Conservation (phyloP, 805 yeast species). For the Candida manassasensis region DNA sequence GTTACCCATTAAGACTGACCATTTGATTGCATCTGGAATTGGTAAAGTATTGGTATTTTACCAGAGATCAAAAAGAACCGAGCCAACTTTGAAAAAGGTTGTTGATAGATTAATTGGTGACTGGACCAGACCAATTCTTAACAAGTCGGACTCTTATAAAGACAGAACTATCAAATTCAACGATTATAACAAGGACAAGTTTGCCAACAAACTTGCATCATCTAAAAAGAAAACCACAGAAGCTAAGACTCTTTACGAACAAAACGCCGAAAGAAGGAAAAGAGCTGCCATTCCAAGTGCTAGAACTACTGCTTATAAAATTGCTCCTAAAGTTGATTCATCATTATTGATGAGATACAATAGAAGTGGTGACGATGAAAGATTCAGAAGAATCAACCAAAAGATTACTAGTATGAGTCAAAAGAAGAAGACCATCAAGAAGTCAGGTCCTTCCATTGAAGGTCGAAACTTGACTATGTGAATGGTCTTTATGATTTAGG, state of each 20-base stretch:
- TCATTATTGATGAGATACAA: constrained; percentile 40
- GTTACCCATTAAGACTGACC: constrained; percentile 93
- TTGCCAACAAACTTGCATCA: constrained; percentile 38
- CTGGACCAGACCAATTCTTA: constrained; percentile 98
- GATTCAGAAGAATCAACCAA: constrained; percentile 72
- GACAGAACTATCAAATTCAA: constrained; percentile 72
- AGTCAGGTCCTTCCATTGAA: constrained; percentile 76
- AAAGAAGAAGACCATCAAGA: constrained; percentile 47
- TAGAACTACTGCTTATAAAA: constrained; percentile 79
- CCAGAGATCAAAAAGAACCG: constrained; percentile 86
- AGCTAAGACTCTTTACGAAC: constrained; percentile 70
- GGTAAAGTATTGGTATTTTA: constrained; percentile 93
- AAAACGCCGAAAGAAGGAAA: constrained; percentile 84
- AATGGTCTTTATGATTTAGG: constrained; percentile 6
- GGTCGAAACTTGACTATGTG: constrained; percentile 53
- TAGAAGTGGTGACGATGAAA: constrained; percentile 60
- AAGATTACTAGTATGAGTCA: constrained; percentile 46
- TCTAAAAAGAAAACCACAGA: constrained; percentile 28
- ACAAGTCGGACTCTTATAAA: constrained; percentile 89
- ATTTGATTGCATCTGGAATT: constrained; percentile 87
- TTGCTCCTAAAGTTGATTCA: constrained; percentile 78
- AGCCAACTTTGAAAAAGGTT: constrained; percentile 74
- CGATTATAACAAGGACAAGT: constrained; percentile 60
- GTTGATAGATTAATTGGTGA: constrained; percentile 92
- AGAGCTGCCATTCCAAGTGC: constrained; percentile 96